Evolutionary conservation across 164 flowering plant species (phyloP).

Genomic region (Annona squamosa): DNA sequence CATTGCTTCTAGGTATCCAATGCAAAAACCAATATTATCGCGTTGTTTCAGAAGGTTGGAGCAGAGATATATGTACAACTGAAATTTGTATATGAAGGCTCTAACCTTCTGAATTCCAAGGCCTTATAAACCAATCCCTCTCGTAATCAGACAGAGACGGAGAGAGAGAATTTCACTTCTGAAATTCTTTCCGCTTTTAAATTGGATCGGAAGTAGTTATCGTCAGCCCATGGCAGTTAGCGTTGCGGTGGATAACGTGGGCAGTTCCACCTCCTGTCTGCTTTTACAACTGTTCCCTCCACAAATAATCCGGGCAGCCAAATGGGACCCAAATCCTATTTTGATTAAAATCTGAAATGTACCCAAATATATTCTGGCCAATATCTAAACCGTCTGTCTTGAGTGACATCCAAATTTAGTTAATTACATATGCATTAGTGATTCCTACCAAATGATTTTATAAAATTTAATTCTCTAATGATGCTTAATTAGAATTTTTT

Average conservation of each 20-base stretch:
- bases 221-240: constrained; percentile 1
- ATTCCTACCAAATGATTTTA: no score
- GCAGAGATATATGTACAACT: neutral
- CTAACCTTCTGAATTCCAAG: constrained; percentile 2
- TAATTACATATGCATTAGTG: no score
- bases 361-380: no score
- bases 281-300: no score
- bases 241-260: neutral
- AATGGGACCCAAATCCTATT: no score
- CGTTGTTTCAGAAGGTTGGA: neutral
- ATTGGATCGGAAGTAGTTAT: neutral
- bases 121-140: neutral
- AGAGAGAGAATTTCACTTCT: neutral
- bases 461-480: no score
- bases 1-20: neutral
- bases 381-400: no score
- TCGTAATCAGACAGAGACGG: neutral
- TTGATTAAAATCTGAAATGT: no score
- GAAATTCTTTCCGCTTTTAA: neutral
- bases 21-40: neutral
- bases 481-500: no score
- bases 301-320: no score
- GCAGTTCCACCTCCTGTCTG: neutral
- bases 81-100: neutral
- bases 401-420: no score